Evolutionary conservation across 192 early-diverging fungal genomes (phyloP), one percentile per base, ranked within the genome.

Genomic region (Coemansia sp.): DNA sequence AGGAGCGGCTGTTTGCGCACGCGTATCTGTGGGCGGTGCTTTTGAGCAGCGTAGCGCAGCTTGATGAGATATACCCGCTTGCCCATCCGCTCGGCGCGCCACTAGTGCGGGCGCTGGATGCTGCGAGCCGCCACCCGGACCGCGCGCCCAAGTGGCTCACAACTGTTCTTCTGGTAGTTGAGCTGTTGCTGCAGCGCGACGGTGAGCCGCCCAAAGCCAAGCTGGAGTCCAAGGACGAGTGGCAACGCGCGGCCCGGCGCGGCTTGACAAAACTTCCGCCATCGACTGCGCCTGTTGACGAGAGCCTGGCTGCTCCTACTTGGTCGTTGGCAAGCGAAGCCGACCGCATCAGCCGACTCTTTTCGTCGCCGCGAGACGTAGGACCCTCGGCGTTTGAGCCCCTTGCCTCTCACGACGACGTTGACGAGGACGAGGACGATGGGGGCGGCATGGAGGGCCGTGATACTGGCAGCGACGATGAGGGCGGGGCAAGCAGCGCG

Each of bases 1-100:
- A 77, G 9, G 55, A 70, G 56, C 58, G 63, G 25, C 59, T 77
- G 18, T 63, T 59, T 17, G 73, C 73, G 1, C 73, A 77, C 29
- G 63, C 67, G 15, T 50, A 77, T 25, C 38, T 77, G 39, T 77
- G 73, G 73, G 73, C 73, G 1, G 62, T 77, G 23, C 45, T 77
- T 32, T 56, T 77, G 21, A 66, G 73, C 63, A 65, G 32, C 30
- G 29, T 46, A 14, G 30, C 30, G 35, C 47, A 66, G 46, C 52
- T 69, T 39, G 63, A 66, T 18, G 63, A 70, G 39, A 77, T 77
- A 22, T 65, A 66, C 34, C 59, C 58, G n/a, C 47, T 65, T 10
- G 46, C 38, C 18, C 25, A 52, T 8, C 25, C 50, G 2, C 26
- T 77, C 23, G 35, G 46, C 0, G 17, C 51, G 35, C 67, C 65